phyloP scores from a whole-genome alignment of 2,329 filamentous ascomycete genomes.

The Botryosphaeria dothidea region DNA sequence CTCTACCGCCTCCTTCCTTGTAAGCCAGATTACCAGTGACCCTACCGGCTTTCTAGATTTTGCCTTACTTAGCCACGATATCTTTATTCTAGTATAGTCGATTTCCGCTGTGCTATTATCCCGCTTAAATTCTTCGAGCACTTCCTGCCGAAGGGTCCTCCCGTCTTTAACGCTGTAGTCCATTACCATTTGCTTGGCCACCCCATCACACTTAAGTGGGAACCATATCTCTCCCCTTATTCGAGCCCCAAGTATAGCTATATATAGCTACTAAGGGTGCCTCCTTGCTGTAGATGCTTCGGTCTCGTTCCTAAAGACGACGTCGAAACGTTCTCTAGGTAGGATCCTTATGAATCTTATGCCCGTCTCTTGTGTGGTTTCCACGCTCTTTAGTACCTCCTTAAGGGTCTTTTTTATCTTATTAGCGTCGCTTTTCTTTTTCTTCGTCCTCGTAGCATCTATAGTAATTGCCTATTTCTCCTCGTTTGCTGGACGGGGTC shows the following conservation, averaged over 20 bases:
- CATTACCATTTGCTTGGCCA: background rate
- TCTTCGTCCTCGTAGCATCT: no score
- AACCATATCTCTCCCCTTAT: background rate
- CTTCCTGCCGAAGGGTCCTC: background rate
- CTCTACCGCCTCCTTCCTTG: background rate
- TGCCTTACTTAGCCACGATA: background rate
- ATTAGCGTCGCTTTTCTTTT: no score
- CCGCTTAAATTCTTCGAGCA: background rate
- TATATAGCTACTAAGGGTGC: background rate
- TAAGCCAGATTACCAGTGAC: background rate
- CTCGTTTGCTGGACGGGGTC: no score
- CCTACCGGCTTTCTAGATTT: background rate
- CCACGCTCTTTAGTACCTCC: no score
- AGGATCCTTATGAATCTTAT: no score
- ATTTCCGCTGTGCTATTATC: background rate
- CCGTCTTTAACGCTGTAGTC: background rate
- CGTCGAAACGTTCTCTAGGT: no score
- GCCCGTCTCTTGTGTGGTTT: no score
- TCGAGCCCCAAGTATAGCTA: background rate
- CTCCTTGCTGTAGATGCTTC: background rate
- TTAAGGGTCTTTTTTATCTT: no score
- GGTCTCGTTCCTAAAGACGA: no score
- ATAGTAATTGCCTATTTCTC: no score
- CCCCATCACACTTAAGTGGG: background rate
- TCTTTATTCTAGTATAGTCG: background rate